These are phyloP conservation scores for Metschnikowia hibisci DNA, from an alignment of 805 yeast genomes.

Conservation along the genomic window DNA sequence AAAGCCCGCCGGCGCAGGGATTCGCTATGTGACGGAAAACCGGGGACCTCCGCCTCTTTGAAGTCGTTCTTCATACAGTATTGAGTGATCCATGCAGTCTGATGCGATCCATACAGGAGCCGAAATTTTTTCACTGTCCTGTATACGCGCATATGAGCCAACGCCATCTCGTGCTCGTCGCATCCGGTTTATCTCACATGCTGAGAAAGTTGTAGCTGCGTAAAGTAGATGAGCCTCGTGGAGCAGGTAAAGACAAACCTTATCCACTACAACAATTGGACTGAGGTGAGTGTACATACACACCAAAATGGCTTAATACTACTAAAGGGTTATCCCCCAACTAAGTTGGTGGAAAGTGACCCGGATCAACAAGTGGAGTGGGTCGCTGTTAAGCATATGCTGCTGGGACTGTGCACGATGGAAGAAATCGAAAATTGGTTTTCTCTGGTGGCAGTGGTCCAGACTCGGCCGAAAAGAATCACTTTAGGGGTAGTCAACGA, in stretches of 20 bases:
- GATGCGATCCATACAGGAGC: too few species aligned
- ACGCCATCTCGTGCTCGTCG: not conserved
- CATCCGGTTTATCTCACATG: not conserved
- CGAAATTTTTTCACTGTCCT: conserved; percentile 3
- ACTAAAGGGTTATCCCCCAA: conserved; percentile 34
- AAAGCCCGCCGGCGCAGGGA: too few species aligned
- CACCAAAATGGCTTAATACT: conserved; percentile 9
- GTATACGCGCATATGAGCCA: not conserved
- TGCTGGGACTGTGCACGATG: conserved; percentile 30
- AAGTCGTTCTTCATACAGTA: too few species aligned
- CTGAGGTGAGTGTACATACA: conserved; percentile 23
- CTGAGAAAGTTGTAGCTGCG: not conserved
- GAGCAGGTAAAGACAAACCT: conserved; percentile 40
- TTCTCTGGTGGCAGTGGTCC: conserved; percentile 18
- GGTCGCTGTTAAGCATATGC: conserved; percentile 38
- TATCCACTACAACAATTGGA: conserved; percentile 46
- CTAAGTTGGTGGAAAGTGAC: conserved; percentile 23
- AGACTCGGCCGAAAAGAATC: conserved; percentile 40
- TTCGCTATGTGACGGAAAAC: too few species aligned
- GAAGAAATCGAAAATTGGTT: conserved; percentile 41
- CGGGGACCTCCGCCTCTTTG: too few species aligned
- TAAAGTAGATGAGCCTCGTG: conserved; percentile 17
- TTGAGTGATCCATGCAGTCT: too few species aligned
- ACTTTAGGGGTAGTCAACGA: conserved; percentile 54
- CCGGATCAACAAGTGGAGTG: conserved; percentile 26